phyloP scores from a whole-genome alignment of 2,329 filamentous ascomycete species.

The Xylaria sp. region DNA sequence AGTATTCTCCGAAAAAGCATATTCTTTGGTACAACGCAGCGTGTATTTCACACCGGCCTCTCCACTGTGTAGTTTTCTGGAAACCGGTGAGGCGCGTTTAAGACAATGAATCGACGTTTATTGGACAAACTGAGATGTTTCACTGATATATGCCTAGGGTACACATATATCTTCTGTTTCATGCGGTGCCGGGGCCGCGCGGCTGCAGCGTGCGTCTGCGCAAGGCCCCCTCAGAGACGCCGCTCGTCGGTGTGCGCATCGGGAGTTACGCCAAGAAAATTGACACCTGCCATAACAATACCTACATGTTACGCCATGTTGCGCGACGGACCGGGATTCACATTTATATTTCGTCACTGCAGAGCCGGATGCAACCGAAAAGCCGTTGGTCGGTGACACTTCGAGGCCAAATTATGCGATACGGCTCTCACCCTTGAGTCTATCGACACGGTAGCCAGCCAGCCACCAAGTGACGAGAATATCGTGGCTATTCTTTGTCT shows the following conservation, averaged over 20 bases:
- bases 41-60: constrained; percentile 20
- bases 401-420: constrained; percentile 19
- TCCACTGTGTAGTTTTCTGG: constrained; percentile 2
- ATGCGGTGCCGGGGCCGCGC: constrained; percentile 28
- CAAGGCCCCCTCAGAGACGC: constrained; percentile 11
- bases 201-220: constrained; percentile 25
- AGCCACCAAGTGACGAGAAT: background rate
- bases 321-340: constrained; percentile 19
- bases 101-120: constrained; percentile 18
- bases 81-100: constrained; percentile 18
- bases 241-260: constrained; percentile 13
- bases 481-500: constrained; percentile 13
- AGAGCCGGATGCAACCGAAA: constrained; percentile 20
- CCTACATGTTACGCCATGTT: constrained; percentile 6
- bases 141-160: constrained; percentile 24
- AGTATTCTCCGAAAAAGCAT: constrained; percentile 6
- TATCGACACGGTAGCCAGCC: background rate
- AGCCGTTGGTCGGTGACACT: constrained; percentile 7
- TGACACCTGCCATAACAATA: constrained; percentile 29
- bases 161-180: constrained; percentile 7
- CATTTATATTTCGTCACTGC: constrained; percentile 8
- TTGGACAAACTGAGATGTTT: constrained; percentile 18
- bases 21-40: constrained; percentile 17
- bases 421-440: background rate
- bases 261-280: constrained; percentile 25